Conservation (phyloP, 2,329 filamentous ascomycete species). For the Coniochaeta sp. region DNA sequence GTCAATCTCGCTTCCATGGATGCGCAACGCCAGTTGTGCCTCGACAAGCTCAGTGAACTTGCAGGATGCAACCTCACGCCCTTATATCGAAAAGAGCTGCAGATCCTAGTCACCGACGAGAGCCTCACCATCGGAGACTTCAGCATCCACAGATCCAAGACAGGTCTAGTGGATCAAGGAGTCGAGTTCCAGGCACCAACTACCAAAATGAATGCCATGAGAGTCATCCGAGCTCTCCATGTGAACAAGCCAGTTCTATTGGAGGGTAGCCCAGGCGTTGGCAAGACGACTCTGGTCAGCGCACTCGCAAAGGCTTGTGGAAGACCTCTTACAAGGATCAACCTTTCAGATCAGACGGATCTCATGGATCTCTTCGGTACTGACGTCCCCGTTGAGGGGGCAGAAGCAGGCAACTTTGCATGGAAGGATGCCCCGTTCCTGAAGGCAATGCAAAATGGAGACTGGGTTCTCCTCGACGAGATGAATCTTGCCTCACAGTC, state of each 20-base stretch:
- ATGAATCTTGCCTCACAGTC: conserved; percentile 99
- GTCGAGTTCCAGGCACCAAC: conserved; percentile 87
- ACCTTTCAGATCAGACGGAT: conserved; percentile 95
- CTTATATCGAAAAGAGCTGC: conserved; percentile 58
- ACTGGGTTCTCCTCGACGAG: conserved; percentile 95
- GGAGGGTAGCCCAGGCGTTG: conserved; percentile 95
- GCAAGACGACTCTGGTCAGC: conserved; percentile 89
- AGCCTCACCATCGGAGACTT: conserved; percentile 68
- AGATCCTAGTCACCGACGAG: conserved; percentile 45
- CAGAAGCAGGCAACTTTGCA: conserved; percentile 79
- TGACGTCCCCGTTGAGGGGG: conserved; percentile 92
- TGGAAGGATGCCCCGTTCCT: conserved; percentile 96
- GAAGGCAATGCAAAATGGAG: conserved; percentile 90
- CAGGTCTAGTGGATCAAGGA: conserved; percentile 42
- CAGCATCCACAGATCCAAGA: conserved; percentile 46
- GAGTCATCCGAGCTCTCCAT: conserved; percentile 82
- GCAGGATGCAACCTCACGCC: conserved; percentile 57
- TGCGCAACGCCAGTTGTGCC: conserved; percentile 63
- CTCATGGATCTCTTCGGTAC: conserved; percentile 96
- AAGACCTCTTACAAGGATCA: conserved; percentile 82
- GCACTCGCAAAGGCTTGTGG: conserved; percentile 76
- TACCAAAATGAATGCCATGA: conserved; percentile 81
- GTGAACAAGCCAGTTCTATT: conserved; percentile 86
- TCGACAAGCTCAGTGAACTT: conserved; percentile 63
- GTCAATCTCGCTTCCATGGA: conserved; percentile 62